These are phyloP conservation scores for Diutina pseudorugosa DNA, from an alignment of 1,139 yeast genomes.

Conservation along the genomic window DNA sequence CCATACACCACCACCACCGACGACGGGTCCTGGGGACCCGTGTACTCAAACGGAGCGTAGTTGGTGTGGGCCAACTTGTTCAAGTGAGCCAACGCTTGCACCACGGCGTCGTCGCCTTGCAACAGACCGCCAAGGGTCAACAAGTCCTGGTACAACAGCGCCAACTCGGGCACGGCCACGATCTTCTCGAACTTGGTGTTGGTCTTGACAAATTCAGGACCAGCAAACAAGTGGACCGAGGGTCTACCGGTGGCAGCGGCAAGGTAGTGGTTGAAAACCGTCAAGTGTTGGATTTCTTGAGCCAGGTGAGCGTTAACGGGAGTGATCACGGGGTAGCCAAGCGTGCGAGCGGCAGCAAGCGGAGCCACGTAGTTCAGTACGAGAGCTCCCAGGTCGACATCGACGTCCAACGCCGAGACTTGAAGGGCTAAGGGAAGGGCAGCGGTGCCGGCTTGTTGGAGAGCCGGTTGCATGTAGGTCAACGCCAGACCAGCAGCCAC, in stretches of 20 bases:
- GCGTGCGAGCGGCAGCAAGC: conserved; percentile 46
- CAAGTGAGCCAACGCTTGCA: conserved; percentile 33
- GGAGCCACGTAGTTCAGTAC: conserved; percentile 61
- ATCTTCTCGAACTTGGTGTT: conserved; percentile 37
- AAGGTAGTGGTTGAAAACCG: conserved; percentile 55
- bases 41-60: conserved; percentile 60
- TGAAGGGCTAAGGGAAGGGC: conserved; percentile 57
- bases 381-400: conserved; percentile 35
- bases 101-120: conserved; percentile 25
- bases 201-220: conserved; percentile 52
- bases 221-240: conserved; percentile 67
- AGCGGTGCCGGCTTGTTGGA: conserved; percentile 18
- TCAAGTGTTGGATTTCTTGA: conserved; percentile 52
- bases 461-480: conserved; percentile 48
- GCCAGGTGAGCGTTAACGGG: conserved; percentile 42
- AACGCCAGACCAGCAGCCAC: conserved; percentile 61
- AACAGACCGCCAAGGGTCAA: conserved; percentile 14
- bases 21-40: conserved; percentile 48
- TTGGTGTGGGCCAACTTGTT: conserved; percentile 47
- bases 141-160: conserved; percentile 27
- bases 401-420: conserved; percentile 65
- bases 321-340: conserved; percentile 62
- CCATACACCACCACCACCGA: conserved; percentile 74
- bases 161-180: conserved; percentile 32
- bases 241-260: conserved; percentile 44